Conservation (phyloP, 345 rosid species). For the Lepidium africanum region DNA sequence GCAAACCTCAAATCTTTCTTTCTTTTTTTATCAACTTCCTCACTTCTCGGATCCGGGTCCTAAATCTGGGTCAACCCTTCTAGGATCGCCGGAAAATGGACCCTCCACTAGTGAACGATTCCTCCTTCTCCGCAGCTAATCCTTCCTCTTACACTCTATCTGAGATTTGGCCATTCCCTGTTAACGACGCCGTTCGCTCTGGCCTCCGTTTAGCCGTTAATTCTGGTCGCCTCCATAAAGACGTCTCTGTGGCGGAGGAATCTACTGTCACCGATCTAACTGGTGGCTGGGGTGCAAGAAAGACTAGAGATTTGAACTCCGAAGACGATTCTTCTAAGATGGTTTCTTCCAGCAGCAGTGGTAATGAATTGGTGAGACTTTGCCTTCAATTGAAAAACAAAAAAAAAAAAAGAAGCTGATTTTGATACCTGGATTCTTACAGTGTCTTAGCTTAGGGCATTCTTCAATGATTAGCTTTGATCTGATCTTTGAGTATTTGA, state of each 20-base stretch:
- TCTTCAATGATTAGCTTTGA: background rate
- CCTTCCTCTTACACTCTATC: conserved; percentile 72
- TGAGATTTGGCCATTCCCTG: conserved; percentile 84
- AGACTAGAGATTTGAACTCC: conserved; percentile 60
- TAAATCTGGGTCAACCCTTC: conserved; percentile 10
- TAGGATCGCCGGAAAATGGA: conserved; percentile 46
- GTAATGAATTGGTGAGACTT: conserved; percentile 59
- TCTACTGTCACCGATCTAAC: conserved; percentile 77
- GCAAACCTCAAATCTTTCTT: background rate
- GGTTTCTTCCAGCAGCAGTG: conserved; percentile 74
- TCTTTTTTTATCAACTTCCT: background rate
- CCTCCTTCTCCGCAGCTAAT: conserved; percentile 77
- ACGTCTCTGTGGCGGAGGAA: conserved; percentile 57
- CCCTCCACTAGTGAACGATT: conserved; percentile 67
- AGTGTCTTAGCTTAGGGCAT: too few species aligned
- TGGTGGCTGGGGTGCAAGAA: conserved; percentile 53
- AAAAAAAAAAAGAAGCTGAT: background rate
- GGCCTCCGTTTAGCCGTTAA: conserved; percentile 50
- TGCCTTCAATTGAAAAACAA: background rate
- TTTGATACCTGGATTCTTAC: background rate
- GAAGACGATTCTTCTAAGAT: conserved; percentile 68
- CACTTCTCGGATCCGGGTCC: conserved; percentile 40
- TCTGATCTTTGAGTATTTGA: conserved; percentile 8
- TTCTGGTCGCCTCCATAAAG: conserved; percentile 35
- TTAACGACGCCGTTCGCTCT: conserved; percentile 42